phyloP scores from a whole-genome alignment of 306 rosid genomes.

The Pueraria montana region DNA sequence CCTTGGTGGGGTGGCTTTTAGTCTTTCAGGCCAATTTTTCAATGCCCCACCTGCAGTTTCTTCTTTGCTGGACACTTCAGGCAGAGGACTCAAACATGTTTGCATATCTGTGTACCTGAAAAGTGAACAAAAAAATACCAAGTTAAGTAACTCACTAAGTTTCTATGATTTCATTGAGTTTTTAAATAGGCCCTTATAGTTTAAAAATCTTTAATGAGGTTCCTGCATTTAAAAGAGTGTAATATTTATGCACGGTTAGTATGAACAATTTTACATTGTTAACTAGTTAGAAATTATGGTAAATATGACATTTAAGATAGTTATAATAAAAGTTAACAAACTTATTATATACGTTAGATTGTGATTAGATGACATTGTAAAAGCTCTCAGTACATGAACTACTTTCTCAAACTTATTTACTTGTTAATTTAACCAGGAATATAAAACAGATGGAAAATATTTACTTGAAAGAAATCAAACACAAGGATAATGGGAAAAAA shows the following conservation, averaged over 20 bases:
- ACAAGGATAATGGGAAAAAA: neutral
- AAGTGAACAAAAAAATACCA: neutral
- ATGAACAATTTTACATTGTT: neutral
- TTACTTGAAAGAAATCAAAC: neutral
- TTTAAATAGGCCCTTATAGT: neutral
- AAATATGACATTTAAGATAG: neutral
- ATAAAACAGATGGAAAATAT: too few species aligned
- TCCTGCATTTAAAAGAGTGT: neutral
- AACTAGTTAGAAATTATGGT: neutral
- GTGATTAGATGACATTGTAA: too few species aligned
- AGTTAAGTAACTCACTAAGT: neutral
- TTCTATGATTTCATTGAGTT: neutral
- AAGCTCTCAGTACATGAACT: too few species aligned
- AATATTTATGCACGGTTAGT: neutral
- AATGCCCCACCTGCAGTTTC: constrained; percentile 76
- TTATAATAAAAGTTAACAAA: neutral
- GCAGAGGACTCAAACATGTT: constrained; percentile 76
- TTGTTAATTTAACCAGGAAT: too few species aligned
- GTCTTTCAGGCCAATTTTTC: constrained; percentile 77
- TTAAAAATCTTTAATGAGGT: neutral
- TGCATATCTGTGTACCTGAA: constrained; percentile 80
- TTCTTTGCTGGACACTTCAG: constrained; percentile 63
- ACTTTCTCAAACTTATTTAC: too few species aligned
- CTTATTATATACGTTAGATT: too few species aligned
- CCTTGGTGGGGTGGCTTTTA: constrained; percentile 75